Conservation (phyloP, 2,329 filamentous ascomycete genomes). For the Bipolaris victoriae region DNA sequence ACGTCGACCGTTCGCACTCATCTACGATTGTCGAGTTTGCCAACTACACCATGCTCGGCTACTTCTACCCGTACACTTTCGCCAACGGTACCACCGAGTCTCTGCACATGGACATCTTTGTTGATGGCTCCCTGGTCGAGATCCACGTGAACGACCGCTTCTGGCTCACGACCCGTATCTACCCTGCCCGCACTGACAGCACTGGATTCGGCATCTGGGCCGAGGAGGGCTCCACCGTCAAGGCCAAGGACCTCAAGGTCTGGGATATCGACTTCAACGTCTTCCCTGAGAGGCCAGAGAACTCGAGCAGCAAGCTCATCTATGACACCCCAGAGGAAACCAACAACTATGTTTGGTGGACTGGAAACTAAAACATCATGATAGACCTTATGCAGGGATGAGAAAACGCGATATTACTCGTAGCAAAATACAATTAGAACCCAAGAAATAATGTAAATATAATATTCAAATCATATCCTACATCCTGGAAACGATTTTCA, state of each 20-base stretch:
- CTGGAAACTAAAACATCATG: slow-evolving; percentile 42
- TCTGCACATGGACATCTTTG: slow-evolving; percentile 53
- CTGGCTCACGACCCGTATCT: slow-evolving; percentile 53
- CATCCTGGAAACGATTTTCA: too few relatives aligned
- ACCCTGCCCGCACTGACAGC: slow-evolving; percentile 53
- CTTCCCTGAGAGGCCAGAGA: slow-evolving; percentile 51
- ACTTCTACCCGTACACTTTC: slow-evolving; percentile 55
- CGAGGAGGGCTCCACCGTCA: slow-evolving; percentile 44
- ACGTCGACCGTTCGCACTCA: slow-evolving; percentile 53
- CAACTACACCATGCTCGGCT: slow-evolving; percentile 54
- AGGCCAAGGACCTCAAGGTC: slow-evolving; percentile 46
- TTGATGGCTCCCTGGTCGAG: slow-evolving; percentile 57
- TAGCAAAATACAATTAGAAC: too few relatives aligned
- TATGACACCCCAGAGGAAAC: slow-evolving; percentile 54
- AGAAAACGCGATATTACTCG: too few relatives aligned
- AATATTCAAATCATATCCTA: background rate
- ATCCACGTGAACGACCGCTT: slow-evolving; percentile 55
- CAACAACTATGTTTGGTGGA: slow-evolving; percentile 56
- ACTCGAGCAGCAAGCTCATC: slow-evolving; percentile 51
- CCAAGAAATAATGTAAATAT: background rate
- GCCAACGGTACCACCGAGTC: slow-evolving; percentile 46
- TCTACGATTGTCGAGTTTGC: slow-evolving; percentile 52
- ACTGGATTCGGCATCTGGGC: slow-evolving; percentile 54
- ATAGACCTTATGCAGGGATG: background rate
- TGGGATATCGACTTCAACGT: slow-evolving; percentile 51